Evolutionary conservation across 352 stramenopile genomes (phyloP), one percentile per base, ranked within the genome.

Genomic region (Pythium rishiriense): DNA sequence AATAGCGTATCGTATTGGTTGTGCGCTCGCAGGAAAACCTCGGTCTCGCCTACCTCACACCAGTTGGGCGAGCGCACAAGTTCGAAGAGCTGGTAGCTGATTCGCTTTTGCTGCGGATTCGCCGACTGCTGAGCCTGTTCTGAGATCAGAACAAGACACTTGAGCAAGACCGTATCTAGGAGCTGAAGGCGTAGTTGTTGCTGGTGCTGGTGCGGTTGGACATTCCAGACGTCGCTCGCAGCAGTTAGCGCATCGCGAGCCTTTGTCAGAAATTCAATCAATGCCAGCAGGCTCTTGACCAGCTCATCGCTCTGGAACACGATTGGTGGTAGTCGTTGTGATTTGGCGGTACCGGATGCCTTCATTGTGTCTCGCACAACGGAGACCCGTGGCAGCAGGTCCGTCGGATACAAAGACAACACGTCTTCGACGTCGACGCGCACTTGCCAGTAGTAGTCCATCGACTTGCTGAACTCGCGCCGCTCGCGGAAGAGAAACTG

Each of bases 91-190:
- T 76, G 70, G 41, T 67, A 74, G 41, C 80, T 77, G 1, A 77
- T 73, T 21, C 61, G 56, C 21, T 69, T 42, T 48, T 59, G 55
- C 55, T 86, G 73, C 0, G 62, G 24, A 51, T 79, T 59, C 4
- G 33, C 46, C 11, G 55, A 22, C 22, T 50, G 55, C 15, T 53
- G 41, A 3, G 46, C 31, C 26, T 81, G 78, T 59, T 90, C 76
- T 14, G 74, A 68, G 31, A 90, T 73, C 24, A 93, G 60, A 19
- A 91, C 84, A n/a, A 92, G 73, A 52, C 81, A 88, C 68, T 95
- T 95, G 29, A 95, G 69, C 2, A 93, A 59, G 45, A 95, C 87
- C 2, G 86, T 93, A 58, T 95, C 86, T 25, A 92, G 78, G 14
- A 93, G 48, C 37, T 87, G 76, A 25, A 89, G 49, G 2, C 69